A percentile compares a stretch with the other conserved stretches of the same genome.
phyloP scores from a whole-genome alignment of 768 basidiomycete species.

The Serpula lacrymans region DNA sequence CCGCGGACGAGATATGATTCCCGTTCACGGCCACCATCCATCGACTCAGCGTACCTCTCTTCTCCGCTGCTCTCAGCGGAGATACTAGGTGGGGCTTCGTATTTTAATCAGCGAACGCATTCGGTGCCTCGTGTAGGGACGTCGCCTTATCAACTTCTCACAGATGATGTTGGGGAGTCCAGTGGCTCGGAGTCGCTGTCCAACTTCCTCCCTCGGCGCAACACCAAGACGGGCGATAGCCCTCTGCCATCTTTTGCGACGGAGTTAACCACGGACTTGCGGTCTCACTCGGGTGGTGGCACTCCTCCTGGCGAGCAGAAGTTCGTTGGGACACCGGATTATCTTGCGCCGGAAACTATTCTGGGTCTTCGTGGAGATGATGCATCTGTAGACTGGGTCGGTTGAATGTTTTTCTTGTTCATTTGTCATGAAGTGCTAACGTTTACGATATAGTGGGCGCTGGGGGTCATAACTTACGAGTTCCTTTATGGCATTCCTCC shows the following conservation, averaged over 20 bases:
- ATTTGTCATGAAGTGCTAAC: slow-evolving; percentile 9
- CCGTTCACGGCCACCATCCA: slow-evolving; percentile 77
- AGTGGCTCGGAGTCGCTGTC: slow-evolving; percentile 72
- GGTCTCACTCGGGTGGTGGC: slow-evolving; percentile 59
- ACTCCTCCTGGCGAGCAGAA: slow-evolving; percentile 86
- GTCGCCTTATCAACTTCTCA: slow-evolving; percentile 62
- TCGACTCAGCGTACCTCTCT: slow-evolving; percentile 75
- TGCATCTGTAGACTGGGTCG: slow-evolving; percentile 93
- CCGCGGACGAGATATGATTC: slow-evolving; percentile 59
- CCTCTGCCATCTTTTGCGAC: slow-evolving; percentile 85
- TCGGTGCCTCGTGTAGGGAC: slow-evolving; percentile 56
- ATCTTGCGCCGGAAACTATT: slow-evolving; percentile 93
- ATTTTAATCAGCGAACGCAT: slow-evolving; percentile 69
- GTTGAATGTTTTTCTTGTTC: slow-evolving; percentile 25
- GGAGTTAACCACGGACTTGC: slow-evolving; percentile 78
- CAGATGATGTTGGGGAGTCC: slow-evolving; percentile 85
- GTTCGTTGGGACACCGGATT: slow-evolving; percentile 97
- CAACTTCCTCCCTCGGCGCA: slow-evolving; percentile 51
- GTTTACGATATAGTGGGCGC: slow-evolving; percentile 81
- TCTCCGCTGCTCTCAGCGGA: slow-evolving; percentile 70
- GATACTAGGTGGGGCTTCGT: slow-evolving; percentile 60
- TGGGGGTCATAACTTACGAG: slow-evolving; percentile 98
- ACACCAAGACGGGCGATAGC: slow-evolving; percentile 56
- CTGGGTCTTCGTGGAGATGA: slow-evolving; percentile 95
- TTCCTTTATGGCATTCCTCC: slow-evolving; percentile 96